Conservation (phyloP, 805 yeast species). For the Groenewaldozyma tartarivorans region DNA sequence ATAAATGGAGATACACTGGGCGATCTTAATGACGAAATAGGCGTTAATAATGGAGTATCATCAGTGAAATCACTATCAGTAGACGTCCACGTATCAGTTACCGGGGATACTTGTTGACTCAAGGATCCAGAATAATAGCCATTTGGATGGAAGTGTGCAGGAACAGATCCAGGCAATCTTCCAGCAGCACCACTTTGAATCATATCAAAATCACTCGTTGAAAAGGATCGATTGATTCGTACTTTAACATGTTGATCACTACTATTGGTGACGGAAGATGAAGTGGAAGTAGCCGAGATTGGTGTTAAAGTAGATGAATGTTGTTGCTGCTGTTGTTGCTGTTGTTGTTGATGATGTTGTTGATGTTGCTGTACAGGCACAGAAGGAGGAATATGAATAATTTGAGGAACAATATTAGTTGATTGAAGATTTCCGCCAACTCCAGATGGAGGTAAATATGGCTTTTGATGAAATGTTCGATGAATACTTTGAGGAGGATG, state of each 20-base stretch:
- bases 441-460: background rate
- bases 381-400: slow-evolving; percentile 4
- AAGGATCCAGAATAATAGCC: background rate
- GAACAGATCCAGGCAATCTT: too few relatives aligned
- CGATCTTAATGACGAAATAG: slow-evolving; percentile 5
- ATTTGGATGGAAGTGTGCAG: too few relatives aligned
- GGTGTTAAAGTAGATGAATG: background rate
- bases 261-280: background rate
- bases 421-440: background rate
- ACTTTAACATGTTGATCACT: too few relatives aligned
- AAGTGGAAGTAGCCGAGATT: background rate
- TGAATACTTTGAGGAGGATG: background rate
- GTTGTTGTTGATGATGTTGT: slow-evolving; percentile 1
- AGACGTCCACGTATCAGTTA: background rate
- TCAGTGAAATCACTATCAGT: slow-evolving; percentile 3
- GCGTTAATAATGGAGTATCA: slow-evolving; percentile 4
- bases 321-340: too few relatives aligned
- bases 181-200: background rate
- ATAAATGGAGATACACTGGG: slow-evolving; percentile 4
- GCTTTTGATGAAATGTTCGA: background rate
- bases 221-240: background rate
- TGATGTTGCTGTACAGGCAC: background rate
- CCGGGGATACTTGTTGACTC: background rate
- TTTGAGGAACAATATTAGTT: slow-evolving; percentile 8
- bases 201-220: background rate